Percentiles rank a stretch among this genome's conserved stretches.
Evolutionary conservation across 257 asterid species (phyloP).

Genomic region (Mentha longifolia): DNA sequence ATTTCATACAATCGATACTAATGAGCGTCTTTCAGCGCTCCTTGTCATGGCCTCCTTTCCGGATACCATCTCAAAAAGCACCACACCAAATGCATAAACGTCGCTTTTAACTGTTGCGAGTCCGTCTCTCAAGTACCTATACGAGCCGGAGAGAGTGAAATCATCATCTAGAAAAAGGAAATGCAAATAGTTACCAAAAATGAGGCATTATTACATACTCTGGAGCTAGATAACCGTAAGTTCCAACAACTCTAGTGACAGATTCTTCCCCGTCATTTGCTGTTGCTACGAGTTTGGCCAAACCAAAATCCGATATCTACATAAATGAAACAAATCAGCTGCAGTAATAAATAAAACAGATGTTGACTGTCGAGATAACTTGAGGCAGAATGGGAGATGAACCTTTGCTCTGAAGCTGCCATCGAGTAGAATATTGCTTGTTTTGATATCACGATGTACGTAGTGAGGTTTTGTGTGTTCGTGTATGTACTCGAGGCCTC

Average conservation of each 20-base stretch:
- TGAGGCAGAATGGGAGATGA: conserved; percentile 16
- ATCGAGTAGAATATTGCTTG: conserved; percentile 90
- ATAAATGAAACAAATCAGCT: conserved; percentile 36
- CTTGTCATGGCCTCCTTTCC: conserved; percentile 90
- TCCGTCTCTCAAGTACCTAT: conserved; percentile 90
- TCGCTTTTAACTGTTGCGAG: conserved; percentile 85
- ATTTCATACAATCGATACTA: conserved; percentile 71
- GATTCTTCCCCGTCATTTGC: conserved; percentile 86
- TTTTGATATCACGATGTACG: conserved; percentile 94
- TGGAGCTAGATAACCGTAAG: conserved; percentile 95
- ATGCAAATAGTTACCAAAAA: not conserved
- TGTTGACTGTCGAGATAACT: conserved; percentile 8
- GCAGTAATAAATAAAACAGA: conserved; percentile 15
- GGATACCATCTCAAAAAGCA: conserved; percentile 83
- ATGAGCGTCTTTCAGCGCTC: conserved; percentile 81
- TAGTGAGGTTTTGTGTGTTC: conserved; percentile 98
- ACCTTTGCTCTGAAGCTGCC: conserved; percentile 92
- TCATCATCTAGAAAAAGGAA: conserved; percentile 29
- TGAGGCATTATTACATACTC: conserved; percentile 62
- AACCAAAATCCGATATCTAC: conserved; percentile 95
- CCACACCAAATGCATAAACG: conserved; percentile 94
- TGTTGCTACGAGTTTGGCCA: conserved; percentile 82
- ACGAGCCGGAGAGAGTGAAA: conserved; percentile 30
- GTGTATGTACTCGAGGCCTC: conserved; percentile 95
- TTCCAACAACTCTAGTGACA: conserved; percentile 92